Evolutionary conservation across 768 basidiomycete species (phyloP), one percentile per base, ranked within the genome.

Genomic region (Megacollybia marginata): DNA sequence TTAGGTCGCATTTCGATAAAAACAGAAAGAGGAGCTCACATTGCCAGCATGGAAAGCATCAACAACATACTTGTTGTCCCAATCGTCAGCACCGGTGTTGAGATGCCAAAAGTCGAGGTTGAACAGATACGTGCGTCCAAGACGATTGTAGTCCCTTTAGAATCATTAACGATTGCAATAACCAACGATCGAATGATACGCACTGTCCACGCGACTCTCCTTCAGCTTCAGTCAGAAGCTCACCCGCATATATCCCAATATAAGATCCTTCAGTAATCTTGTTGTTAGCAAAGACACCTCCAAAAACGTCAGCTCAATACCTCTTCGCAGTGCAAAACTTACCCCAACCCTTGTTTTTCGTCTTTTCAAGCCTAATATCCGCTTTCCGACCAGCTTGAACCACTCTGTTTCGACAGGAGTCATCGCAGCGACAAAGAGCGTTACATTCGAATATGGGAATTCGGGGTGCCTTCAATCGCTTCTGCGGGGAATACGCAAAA

Each of bases 31-130:
- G 47, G 15, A 33, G 73, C 85, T 62, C 62, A 91, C 88, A 64
- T 91, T 91, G 10, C 88, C 88, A 16, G 78, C 83, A 64, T 94
- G 91, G 62, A 85, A 95, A 4, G 92, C 92, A 66, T 95, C 92
- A 2, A 94, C 82, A 12, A 73, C 71, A 54, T 82, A 89, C 36
- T 76, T 65, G 15, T 59, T 56, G 8, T 64, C 72, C 23, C 23
- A 72, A 9, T 72, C 62, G 7, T 60, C 57, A 32, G 64, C 51
- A 44, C 56, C 63, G 28, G 66, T 23, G 38, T 68, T 72, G 34
- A 92, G 66, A 58, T 89, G 74, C 55, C 79, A 82, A 57, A 85
- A 89, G 58, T 95, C 92, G 31, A 91, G 56, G 55, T 92, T 81
- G 56, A 93, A 89, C 9, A 95, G 72, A 55, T 92, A 92, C 1